Evolutionary conservation across 495 filamentous ascomycete species (phyloP), one percentile per base, ranked within the genome.

Genomic region (Trichocladium uniseriatum): DNA sequence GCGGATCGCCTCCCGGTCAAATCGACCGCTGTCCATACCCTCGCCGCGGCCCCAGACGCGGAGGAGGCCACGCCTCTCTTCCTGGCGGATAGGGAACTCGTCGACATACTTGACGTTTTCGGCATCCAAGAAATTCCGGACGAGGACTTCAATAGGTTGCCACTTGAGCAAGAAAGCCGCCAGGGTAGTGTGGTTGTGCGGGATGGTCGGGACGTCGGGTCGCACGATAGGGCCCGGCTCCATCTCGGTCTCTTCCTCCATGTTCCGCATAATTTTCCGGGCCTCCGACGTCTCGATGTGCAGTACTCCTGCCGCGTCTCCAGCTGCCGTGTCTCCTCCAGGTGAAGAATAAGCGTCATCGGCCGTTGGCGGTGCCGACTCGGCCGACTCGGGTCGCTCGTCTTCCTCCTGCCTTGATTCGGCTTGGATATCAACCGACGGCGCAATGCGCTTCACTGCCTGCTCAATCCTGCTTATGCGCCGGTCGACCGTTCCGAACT

Each of bases 1-100:
- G 22, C 66, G 63, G 5, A 57, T 51, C 16, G 63, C 60, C 15
- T 67, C 61, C 34, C 28, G 55, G 38, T 46, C 49, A 9, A 13
- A 6, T 6, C 41, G 40, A 34, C 52, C 58, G 22, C 49, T 67
- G 52, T 82, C 82, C 21, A 74, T 66, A 18, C 80, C 84, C 61
- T 91, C 87, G 2, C 89, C 89, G 50, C 83, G 78, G 14, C 87
- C 88, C 63, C 82, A 90, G 31, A 94, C 63, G 20, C 82, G 78
- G 11, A 94, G 73, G 14, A 88, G 64, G 5, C 89, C 89, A 6
- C 88, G 81, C 38, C 76, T 73, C 58, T 87, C 77, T 61, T 96
- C 91, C 40, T 79, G 69, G 20, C 79, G 70, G 67, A 95, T 85
- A 6, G 75, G 75, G 43, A 73, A 78, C 48, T 75, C 70, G 43